These are phyloP conservation scores for Botrytis cinerea DNA, from an alignment of 2,329 filamentous ascomycete genomes.

Conservation along the genomic window DNA sequence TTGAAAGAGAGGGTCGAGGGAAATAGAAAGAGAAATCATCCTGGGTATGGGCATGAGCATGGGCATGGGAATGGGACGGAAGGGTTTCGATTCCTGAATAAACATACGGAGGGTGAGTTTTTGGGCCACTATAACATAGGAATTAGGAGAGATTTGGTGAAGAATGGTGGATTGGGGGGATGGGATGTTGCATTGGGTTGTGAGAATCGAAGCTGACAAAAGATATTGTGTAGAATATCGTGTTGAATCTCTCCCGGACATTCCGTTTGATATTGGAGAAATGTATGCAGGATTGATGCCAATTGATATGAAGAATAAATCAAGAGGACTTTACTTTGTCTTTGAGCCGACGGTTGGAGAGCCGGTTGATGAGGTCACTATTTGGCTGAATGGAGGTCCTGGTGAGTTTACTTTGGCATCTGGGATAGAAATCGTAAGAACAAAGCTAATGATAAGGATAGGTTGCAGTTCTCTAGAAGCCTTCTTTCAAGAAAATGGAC, in stretches of 20 bases:
- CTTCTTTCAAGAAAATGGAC: constrained; percentile 43
- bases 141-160: background rate
- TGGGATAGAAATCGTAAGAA: background rate
- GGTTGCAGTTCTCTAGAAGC: constrained; percentile 47
- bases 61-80: background rate
- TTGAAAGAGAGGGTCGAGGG: constrained; percentile 25
- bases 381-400: constrained; percentile 47
- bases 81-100: background rate
- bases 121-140: too few species aligned
- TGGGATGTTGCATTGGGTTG: too few species aligned
- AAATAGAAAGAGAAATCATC: background rate
- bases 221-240: background rate
- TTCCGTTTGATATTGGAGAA: constrained; percentile 15
- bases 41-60: background rate
- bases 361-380: constrained; percentile 49
- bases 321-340: constrained; percentile 51
- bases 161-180: background rate
- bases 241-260: background rate
- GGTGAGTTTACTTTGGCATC: background rate
- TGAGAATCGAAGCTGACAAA: background rate
- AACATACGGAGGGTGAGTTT: background rate
- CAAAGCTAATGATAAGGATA: background rate
- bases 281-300: constrained; percentile 48
- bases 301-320: constrained; percentile 49
- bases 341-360: constrained; percentile 53